Evolutionary conservation across 371 early-diverging fungal genomes (phyloP).

Genomic region (Apophysomyces elegans): DNA sequence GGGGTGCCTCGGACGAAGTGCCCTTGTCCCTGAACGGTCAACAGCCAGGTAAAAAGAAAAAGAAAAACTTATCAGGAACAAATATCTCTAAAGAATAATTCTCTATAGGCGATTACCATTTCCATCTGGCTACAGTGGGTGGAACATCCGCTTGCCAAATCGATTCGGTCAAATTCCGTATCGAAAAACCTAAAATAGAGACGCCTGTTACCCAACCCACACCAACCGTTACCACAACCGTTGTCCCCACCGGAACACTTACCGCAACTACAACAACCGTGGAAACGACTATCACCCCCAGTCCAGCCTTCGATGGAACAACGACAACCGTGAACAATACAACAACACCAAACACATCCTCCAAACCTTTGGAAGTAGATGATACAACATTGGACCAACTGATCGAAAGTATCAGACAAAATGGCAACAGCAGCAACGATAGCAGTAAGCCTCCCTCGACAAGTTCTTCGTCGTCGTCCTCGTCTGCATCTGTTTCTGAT

Average conservation of each 20-base stretch:
- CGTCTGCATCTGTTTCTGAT: not conserved
- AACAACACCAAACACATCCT: not conserved
- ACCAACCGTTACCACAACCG: not conserved
- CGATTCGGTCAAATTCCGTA: conserved; percentile 31
- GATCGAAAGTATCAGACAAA: conserved; percentile 7
- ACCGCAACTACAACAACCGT: not conserved
- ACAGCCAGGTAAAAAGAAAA: conserved; percentile 22
- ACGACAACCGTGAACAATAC: not conserved
- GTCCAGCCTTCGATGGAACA: not conserved
- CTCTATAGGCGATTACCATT: conserved; percentile 31
- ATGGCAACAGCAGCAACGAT: not conserved
- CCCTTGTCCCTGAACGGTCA: conserved; percentile 28
- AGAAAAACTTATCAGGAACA: no score
- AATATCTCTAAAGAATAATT: no score
- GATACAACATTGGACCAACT: conserved; percentile 6
- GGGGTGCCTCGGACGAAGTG: conserved; percentile 37
- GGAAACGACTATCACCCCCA: not conserved
- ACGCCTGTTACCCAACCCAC: not conserved
- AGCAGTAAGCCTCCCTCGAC: no score
- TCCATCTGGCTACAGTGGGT: conserved; percentile 28
- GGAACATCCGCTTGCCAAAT: conserved; percentile 22
- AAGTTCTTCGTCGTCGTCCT: no score
- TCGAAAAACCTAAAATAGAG: conserved; percentile 14
- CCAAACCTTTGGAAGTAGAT: not conserved
- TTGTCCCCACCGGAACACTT: not conserved